Evolutionary conservation across 306 rosid genomes (phyloP).

Genomic region (Corylus heterophylla): DNA sequence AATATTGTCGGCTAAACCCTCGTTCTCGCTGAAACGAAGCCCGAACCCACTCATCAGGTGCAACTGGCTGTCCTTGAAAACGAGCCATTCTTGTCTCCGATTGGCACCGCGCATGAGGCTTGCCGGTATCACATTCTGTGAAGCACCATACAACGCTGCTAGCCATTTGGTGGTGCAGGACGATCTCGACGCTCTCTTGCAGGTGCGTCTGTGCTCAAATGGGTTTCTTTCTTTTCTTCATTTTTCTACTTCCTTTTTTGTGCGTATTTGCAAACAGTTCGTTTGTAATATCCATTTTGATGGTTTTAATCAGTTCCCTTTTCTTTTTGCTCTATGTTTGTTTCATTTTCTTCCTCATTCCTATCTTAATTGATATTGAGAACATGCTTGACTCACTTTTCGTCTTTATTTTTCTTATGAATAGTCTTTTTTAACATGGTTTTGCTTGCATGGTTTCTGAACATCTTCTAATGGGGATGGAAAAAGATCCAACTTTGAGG

Average conservation of each 20-base stretch:
- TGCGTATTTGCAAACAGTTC: neutral
- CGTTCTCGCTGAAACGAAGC: neutral
- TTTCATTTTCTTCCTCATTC: neutral
- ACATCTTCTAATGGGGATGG: neutral
- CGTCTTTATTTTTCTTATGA: neutral
- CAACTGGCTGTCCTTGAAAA: neutral
- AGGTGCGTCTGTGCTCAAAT: slow-evolving; percentile 21
- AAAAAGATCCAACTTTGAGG: neutral
- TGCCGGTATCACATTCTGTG: neutral
- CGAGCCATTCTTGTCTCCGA: neutral
- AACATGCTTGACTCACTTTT: neutral
- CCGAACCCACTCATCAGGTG: neutral
- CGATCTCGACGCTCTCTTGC: slow-evolving; percentile 52
- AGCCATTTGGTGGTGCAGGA: slow-evolving; percentile 27
- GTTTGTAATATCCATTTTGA: neutral
- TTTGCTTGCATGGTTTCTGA: neutral
- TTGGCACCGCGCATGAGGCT: slow-evolving; percentile 6
- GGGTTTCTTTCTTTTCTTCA: neutral
- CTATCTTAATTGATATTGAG: neutral
- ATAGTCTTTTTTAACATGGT: no score
- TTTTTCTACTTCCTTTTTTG: neutral
- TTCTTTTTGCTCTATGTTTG: neutral
- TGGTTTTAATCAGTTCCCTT: neutral
- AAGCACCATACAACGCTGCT: slow-evolving; percentile 5
- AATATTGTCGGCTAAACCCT: neutral